Percentiles rank a stretch among this genome's conserved stretches.
Conservation (phyloP, 805 yeast species). For the Saturnispora sanitii region DNA sequence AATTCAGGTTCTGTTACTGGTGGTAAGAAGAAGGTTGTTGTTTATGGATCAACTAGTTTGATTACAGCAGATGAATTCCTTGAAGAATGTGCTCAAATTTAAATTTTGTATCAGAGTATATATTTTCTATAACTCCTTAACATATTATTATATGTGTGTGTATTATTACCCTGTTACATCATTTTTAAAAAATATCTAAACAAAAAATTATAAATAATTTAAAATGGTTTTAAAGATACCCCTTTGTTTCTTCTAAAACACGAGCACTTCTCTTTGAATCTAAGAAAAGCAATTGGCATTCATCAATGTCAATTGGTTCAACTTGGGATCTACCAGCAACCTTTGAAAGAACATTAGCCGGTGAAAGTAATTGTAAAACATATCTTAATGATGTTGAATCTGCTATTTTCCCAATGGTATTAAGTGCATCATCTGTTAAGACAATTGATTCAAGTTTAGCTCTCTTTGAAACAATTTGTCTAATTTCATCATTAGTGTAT, state of each 20-base stretch:
- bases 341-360: conserved; percentile 75
- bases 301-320: conserved; percentile 74
- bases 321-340: conserved; percentile 58
- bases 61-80: conserved; percentile 62
- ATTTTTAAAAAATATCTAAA: background rate
- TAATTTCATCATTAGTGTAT: conserved; percentile 75
- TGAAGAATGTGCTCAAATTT: conserved; percentile 51
- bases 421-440: conserved; percentile 70
- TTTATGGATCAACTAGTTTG: conserved; percentile 81
- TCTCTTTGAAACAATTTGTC: conserved; percentile 77
- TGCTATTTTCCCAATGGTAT: conserved; percentile 81
- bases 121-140: too few species aligned
- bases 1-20: conserved; percentile 11
- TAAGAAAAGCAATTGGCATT: conserved; percentile 76
- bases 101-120: background rate
- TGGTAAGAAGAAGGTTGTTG: conserved; percentile 39
- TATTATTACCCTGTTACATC: background rate
- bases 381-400: conserved; percentile 85
- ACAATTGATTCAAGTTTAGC: conserved; percentile 93
- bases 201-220: background rate
- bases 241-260: conserved; percentile 51
- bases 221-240: conserved; percentile 15
- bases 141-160: background rate
- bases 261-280: conserved; percentile 87
- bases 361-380: conserved; percentile 84